Evolutionary conservation across 2,329 filamentous ascomycete species (phyloP).

Genomic region (Ophiostoma ips): DNA sequence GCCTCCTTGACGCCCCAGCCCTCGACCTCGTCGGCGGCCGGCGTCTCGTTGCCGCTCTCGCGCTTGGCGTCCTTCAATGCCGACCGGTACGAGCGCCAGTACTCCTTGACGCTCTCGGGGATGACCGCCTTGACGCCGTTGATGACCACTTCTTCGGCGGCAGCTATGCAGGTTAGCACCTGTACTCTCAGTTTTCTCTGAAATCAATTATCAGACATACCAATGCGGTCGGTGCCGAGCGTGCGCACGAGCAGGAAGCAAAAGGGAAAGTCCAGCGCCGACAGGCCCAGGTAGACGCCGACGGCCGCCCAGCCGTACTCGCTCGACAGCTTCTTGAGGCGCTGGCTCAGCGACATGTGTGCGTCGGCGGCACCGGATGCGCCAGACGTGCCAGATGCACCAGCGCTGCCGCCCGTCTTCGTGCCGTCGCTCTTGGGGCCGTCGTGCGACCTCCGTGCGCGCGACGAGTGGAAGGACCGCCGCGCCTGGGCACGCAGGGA

Average conservation of each 20-base stretch:
- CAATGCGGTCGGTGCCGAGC: slow-evolving; percentile 76
- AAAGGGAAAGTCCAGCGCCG: slow-evolving; percentile 82
- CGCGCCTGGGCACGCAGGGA: slow-evolving; percentile 8
- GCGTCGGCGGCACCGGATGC: neutral
- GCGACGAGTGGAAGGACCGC: slow-evolving; percentile 19
- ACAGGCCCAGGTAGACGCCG: slow-evolving; percentile 77
- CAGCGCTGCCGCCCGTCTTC: neutral
- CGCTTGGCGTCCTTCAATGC: slow-evolving; percentile 32
- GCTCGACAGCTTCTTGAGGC: slow-evolving; percentile 68
- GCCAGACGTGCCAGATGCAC: neutral
- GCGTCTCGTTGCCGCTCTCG: slow-evolving; percentile 29
- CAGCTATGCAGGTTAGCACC: slow-evolving; percentile 25
- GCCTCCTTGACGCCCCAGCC: slow-evolving; percentile 51
- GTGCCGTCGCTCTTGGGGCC: slow-evolving; percentile 6
- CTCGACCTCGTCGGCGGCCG: slow-evolving; percentile 33
- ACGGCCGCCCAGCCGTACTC: slow-evolving; percentile 93
- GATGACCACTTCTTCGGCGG: slow-evolving; percentile 53
- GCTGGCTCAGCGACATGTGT: slow-evolving; percentile 43
- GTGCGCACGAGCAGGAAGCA: slow-evolving; percentile 79
- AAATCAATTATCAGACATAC: slow-evolving; percentile 22
- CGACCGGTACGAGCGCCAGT: slow-evolving; percentile 35
- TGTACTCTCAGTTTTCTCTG: no score
- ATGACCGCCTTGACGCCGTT: slow-evolving; percentile 44
- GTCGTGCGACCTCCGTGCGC: slow-evolving; percentile 14
- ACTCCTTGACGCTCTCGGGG: slow-evolving; percentile 42